Conservation (phyloP, 2,329 filamentous ascomycete genomes). For the Stagonosporopsis cucurbitacearum region DNA sequence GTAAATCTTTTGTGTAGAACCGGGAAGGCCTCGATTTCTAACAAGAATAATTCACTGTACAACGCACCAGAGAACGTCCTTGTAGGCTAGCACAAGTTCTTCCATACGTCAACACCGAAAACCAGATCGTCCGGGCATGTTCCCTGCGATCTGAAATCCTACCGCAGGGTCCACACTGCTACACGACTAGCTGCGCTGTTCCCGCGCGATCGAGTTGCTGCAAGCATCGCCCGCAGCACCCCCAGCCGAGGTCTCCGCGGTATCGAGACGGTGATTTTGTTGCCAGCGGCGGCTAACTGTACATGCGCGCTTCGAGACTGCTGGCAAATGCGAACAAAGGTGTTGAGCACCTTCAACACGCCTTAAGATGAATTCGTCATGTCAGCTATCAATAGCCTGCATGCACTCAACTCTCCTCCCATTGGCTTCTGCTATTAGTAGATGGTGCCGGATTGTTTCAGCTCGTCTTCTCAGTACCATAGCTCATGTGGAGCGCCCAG, state of each 20-base stretch:
- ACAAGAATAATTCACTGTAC: too few relatives aligned
- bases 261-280: neutral
- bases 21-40: too few relatives aligned
- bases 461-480: too few relatives aligned
- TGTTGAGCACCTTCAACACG: too few relatives aligned
- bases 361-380: too few relatives aligned
- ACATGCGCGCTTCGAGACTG: neutral
- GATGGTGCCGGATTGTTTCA: too few relatives aligned
- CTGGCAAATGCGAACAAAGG: neutral
- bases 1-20: too few relatives aligned
- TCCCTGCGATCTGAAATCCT: conserved; percentile 6
- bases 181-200: neutral
- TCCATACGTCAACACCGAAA: neutral
- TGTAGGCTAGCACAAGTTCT: neutral
- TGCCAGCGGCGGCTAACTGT: neutral
- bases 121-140: neutral
- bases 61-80: too few relatives aligned
- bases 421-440: too few relatives aligned
- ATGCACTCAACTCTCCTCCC: too few relatives aligned
- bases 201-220: neutral
- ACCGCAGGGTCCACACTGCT: conserved; percentile 1
- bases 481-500: too few relatives aligned
- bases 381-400: too few relatives aligned
- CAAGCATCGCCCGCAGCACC: neutral
- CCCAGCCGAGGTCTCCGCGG: neutral